A percentile compares a stretch with the other conserved stretches of the same genome.
Conservation (phyloP, 75 land plant species). For the Cupressus sempervirens region DNA sequence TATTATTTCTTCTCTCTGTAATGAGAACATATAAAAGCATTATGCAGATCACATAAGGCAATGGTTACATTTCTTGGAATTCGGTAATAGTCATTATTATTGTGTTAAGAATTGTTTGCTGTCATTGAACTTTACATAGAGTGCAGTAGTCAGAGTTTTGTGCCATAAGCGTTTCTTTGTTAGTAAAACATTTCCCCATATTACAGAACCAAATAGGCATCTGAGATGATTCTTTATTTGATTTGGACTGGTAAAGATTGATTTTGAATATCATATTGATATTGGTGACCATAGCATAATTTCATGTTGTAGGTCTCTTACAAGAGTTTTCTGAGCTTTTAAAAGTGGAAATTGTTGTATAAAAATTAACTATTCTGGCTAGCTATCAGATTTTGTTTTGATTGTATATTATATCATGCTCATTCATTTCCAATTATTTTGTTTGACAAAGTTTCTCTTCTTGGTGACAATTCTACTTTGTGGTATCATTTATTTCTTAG, state of each 20-base stretch:
- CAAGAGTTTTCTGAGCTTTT: not conserved
- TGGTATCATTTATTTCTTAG: not conserved
- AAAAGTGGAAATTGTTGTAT: not conserved
- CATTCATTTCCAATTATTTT: not conserved
- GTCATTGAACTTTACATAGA: too few relatives aligned
- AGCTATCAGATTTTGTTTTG: not conserved
- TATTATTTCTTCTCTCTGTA: not conserved
- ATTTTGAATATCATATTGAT: not conserved
- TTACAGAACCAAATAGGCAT: not conserved
- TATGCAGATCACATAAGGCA: not conserved
- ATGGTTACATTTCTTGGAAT: not conserved
- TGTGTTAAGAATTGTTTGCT: too few relatives aligned
- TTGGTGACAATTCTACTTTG: not conserved
- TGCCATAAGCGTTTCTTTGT: not conserved
- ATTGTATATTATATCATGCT: not conserved
- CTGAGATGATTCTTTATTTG: not conserved
- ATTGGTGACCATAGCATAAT: not conserved
- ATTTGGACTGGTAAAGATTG: not conserved
- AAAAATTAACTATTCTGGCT: not conserved
- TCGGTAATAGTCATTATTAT: too few relatives aligned
- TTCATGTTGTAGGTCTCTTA: not conserved
- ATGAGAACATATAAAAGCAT: not conserved
- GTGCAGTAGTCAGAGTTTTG: not conserved
- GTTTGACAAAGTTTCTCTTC: not conserved
- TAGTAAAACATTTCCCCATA: not conserved